Evolutionary conservation across 345 rosid species (phyloP), one percentile per base, ranked within the genome.

Genomic region (Capsella bursapastoris): DNA sequence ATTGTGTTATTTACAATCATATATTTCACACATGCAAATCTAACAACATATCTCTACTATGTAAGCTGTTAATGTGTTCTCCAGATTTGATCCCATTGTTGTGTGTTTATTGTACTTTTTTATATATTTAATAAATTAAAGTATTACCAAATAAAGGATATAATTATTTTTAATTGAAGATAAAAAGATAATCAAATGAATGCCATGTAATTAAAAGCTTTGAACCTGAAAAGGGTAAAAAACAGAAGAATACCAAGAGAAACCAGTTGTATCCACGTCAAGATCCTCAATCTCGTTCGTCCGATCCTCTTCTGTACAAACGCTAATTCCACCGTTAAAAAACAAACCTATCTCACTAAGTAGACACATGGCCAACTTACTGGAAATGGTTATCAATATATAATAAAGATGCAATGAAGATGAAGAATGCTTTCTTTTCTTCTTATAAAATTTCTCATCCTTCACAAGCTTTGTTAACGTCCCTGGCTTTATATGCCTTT

Each of bases 121-220:
- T 71, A 15, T 71, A 5, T 18, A 25, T 7, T 18, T 28, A 28
- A n/a, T 49, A 40, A 52, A 15, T 27, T 38, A 40, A 52, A 27
- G 8, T 14, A 13, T 55, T 6, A 28, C 7, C 50, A n/a, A 45
- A 45, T 15, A 45, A 45, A 45, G 8, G 18, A n/a, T 56, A 22
- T 16, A 2, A 13, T 2, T n/a, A 22, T 6, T 15, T 68, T 40
- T 13, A 37, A 51, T 41, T 31, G 8, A 72, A 32, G 4, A 64
- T 18, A 5, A 58, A 5, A 58, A 5, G 2, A 44, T 53, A 14
- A 34, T 64, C 29, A 72, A 29, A 53, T 64, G 6, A 72, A 72
- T 72, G 76, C 70, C 70, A 72, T 2, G 76, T 41, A 63, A 63
- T 52, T 63, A 72, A 72, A 72, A 72, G 70, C 55, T 63, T 52